Conservation (phyloP, 495 filamentous ascomycete genomes). For the Neurospora sp. region DNA sequence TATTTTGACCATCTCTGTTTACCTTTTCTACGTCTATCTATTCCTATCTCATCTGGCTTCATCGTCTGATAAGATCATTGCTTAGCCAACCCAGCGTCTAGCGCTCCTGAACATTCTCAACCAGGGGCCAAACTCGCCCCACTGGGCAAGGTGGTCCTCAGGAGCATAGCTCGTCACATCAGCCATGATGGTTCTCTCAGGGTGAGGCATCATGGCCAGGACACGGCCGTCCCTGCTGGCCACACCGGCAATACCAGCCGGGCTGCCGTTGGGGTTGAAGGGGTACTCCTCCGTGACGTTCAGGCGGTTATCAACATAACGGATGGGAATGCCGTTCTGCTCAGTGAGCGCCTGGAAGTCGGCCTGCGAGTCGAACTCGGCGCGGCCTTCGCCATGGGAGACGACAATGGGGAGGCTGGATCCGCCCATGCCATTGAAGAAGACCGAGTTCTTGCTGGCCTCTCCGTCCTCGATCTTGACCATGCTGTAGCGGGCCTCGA, state of each 20-base stretch:
- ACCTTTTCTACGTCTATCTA: not conserved
- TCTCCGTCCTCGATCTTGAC: slow-evolving; percentile 61
- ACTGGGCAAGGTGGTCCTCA: slow-evolving; percentile 49
- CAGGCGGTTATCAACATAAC: slow-evolving; percentile 75
- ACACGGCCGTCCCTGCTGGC: slow-evolving; percentile 74
- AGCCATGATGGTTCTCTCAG: slow-evolving; percentile 80
- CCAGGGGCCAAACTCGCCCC: slow-evolving; percentile 89
- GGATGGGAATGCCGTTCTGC: slow-evolving; percentile 55
- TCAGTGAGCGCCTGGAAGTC: slow-evolving; percentile 48
- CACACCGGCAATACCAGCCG: slow-evolving; percentile 76
- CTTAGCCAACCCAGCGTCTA: slow-evolving; percentile 71
- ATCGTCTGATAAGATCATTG: not conserved
- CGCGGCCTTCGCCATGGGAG: slow-evolving; percentile 87
- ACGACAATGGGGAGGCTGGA: slow-evolving; percentile 77
- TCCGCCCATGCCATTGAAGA: slow-evolving; percentile 85
- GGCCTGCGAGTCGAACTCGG: slow-evolving; percentile 51
- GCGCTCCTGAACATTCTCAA: slow-evolving; percentile 68
- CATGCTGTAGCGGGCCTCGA: slow-evolving; percentile 86
- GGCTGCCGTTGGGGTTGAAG: slow-evolving; percentile 88
- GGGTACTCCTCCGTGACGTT: slow-evolving; percentile 75
- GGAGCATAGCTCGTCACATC: slow-evolving; percentile 74
- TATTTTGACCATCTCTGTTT: not conserved
- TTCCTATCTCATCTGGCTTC: not conserved
- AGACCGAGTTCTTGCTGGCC: slow-evolving; percentile 57
- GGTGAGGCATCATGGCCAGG: slow-evolving; percentile 92